A percentile compares a stretch with the other conserved stretches of the same genome.
Evolutionary conservation across 306 rosid species (phyloP).

Genomic region (Vachellia pachyceras): DNA sequence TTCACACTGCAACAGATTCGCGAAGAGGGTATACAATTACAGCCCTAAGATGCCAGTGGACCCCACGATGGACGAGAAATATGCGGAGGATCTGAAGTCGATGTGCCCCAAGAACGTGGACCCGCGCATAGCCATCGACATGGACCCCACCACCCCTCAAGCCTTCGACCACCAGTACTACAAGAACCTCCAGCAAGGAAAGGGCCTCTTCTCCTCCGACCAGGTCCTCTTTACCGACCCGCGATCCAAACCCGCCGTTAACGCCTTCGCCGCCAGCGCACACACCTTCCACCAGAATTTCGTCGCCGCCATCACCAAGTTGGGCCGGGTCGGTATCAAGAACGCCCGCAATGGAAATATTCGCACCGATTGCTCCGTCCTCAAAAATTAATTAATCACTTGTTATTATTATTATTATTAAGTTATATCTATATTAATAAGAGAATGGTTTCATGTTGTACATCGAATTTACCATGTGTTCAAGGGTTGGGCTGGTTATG

Average conservation of each 20-base stretch:
- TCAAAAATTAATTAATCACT: neutral
- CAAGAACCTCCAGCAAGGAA: slow-evolving; percentile 64
- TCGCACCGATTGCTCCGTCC: slow-evolving; percentile 60
- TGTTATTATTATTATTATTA: neutral
- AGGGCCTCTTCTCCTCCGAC: slow-evolving; percentile 75
- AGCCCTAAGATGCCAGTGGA: slow-evolving; percentile 47
- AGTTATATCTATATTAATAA: neutral
- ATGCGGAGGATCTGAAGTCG: slow-evolving; percentile 46
- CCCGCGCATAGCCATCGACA: slow-evolving; percentile 70
- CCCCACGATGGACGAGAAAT: slow-evolving; percentile 51
- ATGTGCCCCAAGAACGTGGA: slow-evolving; percentile 71
- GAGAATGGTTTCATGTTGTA: neutral
- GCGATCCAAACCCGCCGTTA: slow-evolving; percentile 55
- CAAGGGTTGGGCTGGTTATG: neutral
- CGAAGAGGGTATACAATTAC: slow-evolving; percentile 59
- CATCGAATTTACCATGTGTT: neutral
- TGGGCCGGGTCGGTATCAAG: slow-evolving; percentile 80
- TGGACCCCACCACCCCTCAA: slow-evolving; percentile 80
- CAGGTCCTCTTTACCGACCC: slow-evolving; percentile 61
- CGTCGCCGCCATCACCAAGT: slow-evolving; percentile 56
- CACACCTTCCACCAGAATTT: slow-evolving; percentile 55
- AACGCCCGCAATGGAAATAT: slow-evolving; percentile 65
- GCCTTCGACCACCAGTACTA: slow-evolving; percentile 62
- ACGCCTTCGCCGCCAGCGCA: slow-evolving; percentile 48
- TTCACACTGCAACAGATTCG: slow-evolving; percentile 68